Evolutionary conservation across 345 rosid genomes (phyloP).

Genomic region (Citrus mangshanensis): DNA sequence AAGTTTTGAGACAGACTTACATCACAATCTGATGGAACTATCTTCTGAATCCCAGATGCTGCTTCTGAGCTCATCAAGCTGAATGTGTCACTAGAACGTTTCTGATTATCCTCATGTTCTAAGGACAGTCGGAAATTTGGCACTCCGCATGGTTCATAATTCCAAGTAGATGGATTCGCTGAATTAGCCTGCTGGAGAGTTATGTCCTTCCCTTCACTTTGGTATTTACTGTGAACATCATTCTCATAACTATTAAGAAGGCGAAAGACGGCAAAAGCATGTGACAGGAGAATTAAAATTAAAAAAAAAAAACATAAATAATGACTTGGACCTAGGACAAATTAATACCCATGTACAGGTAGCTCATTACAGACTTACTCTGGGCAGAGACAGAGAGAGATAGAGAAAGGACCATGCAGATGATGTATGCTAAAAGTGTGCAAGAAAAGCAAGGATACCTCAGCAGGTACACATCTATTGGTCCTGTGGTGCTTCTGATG

Average conservation of each 20-base stretch:
- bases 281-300: neutral
- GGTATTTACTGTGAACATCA: constrained; percentile 48
- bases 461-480: constrained; percentile 60
- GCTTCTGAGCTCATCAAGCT: constrained; percentile 13
- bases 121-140: constrained; percentile 15
- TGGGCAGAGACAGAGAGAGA: neutral
- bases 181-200: constrained; percentile 16
- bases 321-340: neutral
- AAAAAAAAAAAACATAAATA: too few relatives aligned
- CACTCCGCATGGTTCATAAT: constrained; percentile 15
- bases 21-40: constrained; percentile 47
- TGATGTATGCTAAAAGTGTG: neutral
- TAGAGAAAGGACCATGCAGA: neutral
- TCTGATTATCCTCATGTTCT: constrained; percentile 9
- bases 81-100: constrained; percentile 7
- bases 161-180: constrained; percentile 13
- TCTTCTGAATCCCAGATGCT: constrained; percentile 48
- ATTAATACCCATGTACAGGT: neutral
- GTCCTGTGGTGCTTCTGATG: constrained; percentile 63
- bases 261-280: neutral
- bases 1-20: constrained; percentile 37
- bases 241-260: neutral
- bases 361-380: neutral
- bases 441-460: constrained; percentile 35
- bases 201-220: constrained; percentile 33